Evolutionary conservation across 225 moss, liverwort and hornwort genomes (phyloP).

Genomic region (Physcomitrellopsis africana): DNA sequence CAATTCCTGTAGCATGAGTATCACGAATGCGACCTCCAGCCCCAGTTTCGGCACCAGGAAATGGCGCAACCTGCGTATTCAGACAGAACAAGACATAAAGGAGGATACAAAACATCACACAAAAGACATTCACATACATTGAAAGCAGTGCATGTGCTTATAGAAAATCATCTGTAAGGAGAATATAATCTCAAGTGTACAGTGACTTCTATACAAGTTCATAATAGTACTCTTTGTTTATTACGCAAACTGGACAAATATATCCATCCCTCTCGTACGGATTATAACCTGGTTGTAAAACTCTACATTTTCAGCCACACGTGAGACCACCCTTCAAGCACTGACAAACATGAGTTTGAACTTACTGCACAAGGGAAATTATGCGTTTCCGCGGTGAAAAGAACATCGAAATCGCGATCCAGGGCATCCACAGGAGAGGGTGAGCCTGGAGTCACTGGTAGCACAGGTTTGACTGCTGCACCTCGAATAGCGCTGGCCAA

Average conservation of each 20-base stretch:
- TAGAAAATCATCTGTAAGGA: too few relatives aligned
- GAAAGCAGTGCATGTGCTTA: conserved; percentile 3
- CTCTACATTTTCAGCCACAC: neutral
- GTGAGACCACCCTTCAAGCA: neutral
- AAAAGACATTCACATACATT: neutral
- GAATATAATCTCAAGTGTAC: too few relatives aligned
- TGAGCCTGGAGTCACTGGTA: conserved; percentile 76
- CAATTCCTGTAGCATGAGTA: conserved; percentile 98
- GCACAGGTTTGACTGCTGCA: conserved; percentile 63
- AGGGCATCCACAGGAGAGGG: conserved; percentile 71
- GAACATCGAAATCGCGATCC: conserved; percentile 90
- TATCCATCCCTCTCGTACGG: neutral
- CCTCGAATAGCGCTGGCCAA: conserved; percentile 89
- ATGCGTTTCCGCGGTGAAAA: conserved; percentile 98
- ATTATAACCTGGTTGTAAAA: neutral
- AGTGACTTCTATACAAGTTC: too few relatives aligned
- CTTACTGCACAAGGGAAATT: conserved; percentile 99
- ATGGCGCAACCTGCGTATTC: conserved; percentile 86
- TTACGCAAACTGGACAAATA: neutral
- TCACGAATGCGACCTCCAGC: conserved; percentile 97
- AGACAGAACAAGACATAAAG: conserved; percentile 18
- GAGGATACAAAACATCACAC: neutral
- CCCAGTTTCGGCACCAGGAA: conserved; percentile 98
- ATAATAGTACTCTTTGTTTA: neutral
- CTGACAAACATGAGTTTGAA: conserved; percentile 17